Evolutionary conservation across 345 rosid genomes (phyloP).

Genomic region (Draba incana): DNA sequence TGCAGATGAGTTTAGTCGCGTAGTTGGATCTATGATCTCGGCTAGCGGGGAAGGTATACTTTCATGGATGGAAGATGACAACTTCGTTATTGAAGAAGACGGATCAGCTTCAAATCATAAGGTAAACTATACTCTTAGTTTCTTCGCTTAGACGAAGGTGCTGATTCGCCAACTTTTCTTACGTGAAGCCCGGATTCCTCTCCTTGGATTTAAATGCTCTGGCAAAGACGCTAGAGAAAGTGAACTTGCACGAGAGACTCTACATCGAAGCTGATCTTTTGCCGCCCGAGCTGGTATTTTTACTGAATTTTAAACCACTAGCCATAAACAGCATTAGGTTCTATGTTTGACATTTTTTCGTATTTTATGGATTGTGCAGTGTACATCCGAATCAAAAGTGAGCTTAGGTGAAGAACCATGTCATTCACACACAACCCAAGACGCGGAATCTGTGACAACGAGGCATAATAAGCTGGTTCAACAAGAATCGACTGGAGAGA

Average conservation of each 20-base stretch:
- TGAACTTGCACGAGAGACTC: constrained; percentile 65
- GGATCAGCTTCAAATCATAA: constrained; percentile 51
- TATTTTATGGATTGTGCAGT: constrained; percentile 39
- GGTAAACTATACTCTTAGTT: constrained; percentile 44
- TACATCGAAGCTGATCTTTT: constrained; percentile 77
- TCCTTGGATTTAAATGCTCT: constrained; percentile 71
- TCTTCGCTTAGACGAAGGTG: background rate
- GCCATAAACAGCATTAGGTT: background rate
- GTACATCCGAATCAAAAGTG: constrained; percentile 31
- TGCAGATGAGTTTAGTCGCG: constrained; percentile 57
- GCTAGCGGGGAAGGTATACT: constrained; percentile 70
- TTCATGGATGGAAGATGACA: constrained; percentile 74
- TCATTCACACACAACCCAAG: constrained; percentile 25
- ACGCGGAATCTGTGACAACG: constrained; percentile 20
- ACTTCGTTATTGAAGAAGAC: constrained; percentile 64
- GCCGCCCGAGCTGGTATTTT: constrained; percentile 61
- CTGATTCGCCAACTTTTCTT: background rate
- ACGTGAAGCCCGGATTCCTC: constrained; percentile 59
- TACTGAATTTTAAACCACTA: background rate
- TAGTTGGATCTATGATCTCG: constrained; percentile 64
- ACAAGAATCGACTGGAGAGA: constrained; percentile 33
- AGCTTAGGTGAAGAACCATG: constrained; percentile 32
- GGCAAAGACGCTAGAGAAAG: constrained; percentile 62
- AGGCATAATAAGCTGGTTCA: constrained; percentile 35
- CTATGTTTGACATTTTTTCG: constrained; percentile 16